Base-by-base conservation (phyloP, 352 stramenopile genomes). In the Globisporangium abappressorium region DNA sequence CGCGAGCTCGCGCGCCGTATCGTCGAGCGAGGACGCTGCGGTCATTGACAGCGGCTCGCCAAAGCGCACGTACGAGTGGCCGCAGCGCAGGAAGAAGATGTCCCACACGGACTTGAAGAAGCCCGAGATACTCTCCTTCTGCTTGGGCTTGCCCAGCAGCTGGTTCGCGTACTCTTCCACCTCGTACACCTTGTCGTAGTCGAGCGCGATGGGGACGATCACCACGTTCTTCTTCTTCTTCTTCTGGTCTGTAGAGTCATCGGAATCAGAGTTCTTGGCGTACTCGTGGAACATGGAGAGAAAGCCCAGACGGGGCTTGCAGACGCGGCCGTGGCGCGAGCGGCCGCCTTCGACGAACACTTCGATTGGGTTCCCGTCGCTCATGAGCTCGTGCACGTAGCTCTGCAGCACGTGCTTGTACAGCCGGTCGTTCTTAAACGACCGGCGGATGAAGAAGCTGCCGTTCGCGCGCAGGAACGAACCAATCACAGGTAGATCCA, bases 181-280 rank as follows among this genome's bases (percentile, higher is more conserved):
- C 71, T 97, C 90, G 65, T 93, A 91, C 8, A 94, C 85, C 41
- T 93, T 91, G 73, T 97, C 90, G 66, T 97, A 97, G 69, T 96
- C 90, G 14, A 97, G 74, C 14, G 89, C 91, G 36, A 97, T 93
- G 0, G 90, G 90, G 1, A 97, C 90, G 1, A 97, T 68, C 65
- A 94, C 65, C 1, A 95, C 71, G 9, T 70, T 79, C 41, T 85
- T 85, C 61, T 78, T 88, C 65, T 28, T 78, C 43, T 20, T 58
- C 22, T 24, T 78, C 41, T 33, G 76, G 65, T 30, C 46, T 62
- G 69, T 71, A 38, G 33, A 55, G 56, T 77, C 49, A 11, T 7
- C 30, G 18, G 38, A 46, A 12, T 72, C 47, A 4, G 70, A n/a
- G 3, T 59, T 38, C 24, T 86, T 78, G 14, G 82, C 72, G 61